Evolutionary conservation across 441 rosid species (phyloP).

Genomic region (Viola pubescens): DNA sequence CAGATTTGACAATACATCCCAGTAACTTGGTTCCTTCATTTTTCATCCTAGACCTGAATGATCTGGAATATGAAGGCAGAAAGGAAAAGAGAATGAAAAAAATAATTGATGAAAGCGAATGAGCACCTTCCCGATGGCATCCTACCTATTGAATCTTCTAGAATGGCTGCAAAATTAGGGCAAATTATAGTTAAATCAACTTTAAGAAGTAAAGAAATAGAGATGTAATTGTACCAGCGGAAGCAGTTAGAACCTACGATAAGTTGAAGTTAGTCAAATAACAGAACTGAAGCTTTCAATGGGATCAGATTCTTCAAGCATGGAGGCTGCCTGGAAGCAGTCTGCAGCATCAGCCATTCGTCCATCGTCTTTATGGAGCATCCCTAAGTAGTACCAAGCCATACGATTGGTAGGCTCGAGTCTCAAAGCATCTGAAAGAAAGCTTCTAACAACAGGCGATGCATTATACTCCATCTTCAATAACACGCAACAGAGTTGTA

Average conservation of each 20-base stretch:
- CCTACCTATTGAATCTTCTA: background rate
- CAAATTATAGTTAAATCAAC: no score
- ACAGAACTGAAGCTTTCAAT: conserved; percentile 70
- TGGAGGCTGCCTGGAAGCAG: conserved; percentile 87
- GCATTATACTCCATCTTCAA: conserved; percentile 43
- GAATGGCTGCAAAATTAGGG: conserved; percentile 12
- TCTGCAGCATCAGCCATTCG: conserved; percentile 86
- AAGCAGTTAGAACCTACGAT: conserved; percentile 8
- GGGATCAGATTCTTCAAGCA: conserved; percentile 90
- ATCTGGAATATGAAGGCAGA: background rate
- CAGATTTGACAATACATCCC: background rate
- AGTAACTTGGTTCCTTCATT: background rate
- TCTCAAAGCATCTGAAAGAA: conserved; percentile 81
- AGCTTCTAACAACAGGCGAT: conserved; percentile 69
- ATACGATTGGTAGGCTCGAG: conserved; percentile 70
- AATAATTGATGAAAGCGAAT: background rate
- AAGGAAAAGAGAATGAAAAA: background rate
- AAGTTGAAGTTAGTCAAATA: conserved; percentile 23
- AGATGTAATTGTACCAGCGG: background rate
- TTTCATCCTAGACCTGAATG: background rate
- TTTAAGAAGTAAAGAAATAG: background rate
- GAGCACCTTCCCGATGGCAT: background rate
- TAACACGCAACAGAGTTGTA: conserved; percentile 48
- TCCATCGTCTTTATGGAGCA: conserved; percentile 70
- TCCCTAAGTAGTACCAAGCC: conserved; percentile 88